These are phyloP conservation scores for Chaetomiaceae sp. DNA, from an alignment of 2,329 filamentous ascomycete species.

Conservation along the genomic window DNA sequence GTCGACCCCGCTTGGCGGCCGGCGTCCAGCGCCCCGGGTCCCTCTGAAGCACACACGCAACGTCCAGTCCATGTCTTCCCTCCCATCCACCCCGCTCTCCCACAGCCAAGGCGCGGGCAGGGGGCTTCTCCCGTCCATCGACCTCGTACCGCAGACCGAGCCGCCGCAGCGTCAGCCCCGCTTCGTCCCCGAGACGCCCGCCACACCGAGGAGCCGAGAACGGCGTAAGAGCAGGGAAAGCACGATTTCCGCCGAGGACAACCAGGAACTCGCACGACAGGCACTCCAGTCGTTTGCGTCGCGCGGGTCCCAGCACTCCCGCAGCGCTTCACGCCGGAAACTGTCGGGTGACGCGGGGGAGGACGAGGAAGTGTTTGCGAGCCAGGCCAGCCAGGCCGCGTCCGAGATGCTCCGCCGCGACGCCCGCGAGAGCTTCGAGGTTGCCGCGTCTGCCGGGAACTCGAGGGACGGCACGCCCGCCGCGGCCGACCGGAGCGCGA, in stretches of 20 bases:
- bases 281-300: slow-evolving; percentile 42
- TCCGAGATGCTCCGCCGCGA: slow-evolving; percentile 67
- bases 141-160: slow-evolving; percentile 58
- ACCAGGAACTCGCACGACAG: slow-evolving; percentile 52
- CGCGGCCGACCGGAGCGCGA: slow-evolving; percentile 42
- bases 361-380: slow-evolving; percentile 60
- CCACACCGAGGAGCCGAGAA: slow-evolving; percentile 32
- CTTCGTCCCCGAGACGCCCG: slow-evolving; percentile 43
- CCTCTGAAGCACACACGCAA: slow-evolving; percentile 65
- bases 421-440: slow-evolving; percentile 48
- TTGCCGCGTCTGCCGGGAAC: slow-evolving; percentile 38
- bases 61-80: slow-evolving; percentile 76
- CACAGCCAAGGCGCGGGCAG: slow-evolving; percentile 45
- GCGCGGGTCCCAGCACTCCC: slow-evolving; percentile 22
- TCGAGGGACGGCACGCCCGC: slow-evolving; percentile 42
- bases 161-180: slow-evolving; percentile 44
- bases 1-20: slow-evolving; percentile 56
- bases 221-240: slow-evolving; percentile 73
- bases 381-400: slow-evolving; percentile 73
- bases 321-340: slow-evolving; percentile 20
- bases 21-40: slow-evolving; percentile 44
- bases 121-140: slow-evolving; percentile 56
- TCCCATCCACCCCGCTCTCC: slow-evolving; percentile 69
- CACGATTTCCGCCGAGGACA: slow-evolving; percentile 69
- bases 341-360: slow-evolving; percentile 37